Conservation (phyloP, 2,329 filamentous ascomycete genomes). For the Cladosporium sp. region DNA sequence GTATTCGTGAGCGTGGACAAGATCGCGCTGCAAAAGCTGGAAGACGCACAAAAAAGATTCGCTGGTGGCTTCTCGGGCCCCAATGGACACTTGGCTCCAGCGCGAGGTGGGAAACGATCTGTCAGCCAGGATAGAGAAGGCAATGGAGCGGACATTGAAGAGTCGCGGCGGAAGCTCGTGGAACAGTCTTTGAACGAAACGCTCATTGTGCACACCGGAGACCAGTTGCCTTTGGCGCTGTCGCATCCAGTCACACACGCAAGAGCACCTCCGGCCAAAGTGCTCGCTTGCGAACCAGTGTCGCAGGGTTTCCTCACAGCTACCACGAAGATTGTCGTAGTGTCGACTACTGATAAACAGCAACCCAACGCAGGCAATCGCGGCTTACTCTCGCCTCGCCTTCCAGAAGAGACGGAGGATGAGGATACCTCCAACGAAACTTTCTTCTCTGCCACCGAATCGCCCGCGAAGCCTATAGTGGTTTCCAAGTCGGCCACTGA, state of each 20-base stretch:
- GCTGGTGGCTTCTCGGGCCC: constrained; percentile 58
- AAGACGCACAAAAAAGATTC: constrained; percentile 81
- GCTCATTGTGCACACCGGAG: constrained; percentile 78
- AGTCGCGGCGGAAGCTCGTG: constrained; percentile 45
- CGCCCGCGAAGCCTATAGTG: constrained; percentile 40
- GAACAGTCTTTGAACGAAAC: constrained; percentile 72
- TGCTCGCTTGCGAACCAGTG: constrained; percentile 92
- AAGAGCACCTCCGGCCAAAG: constrained; percentile 78
- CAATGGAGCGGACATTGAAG: constrained; percentile 23
- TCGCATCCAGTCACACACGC: constrained; percentile 85
- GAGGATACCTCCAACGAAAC: constrained; percentile 87
- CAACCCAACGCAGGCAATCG: constrained; percentile 37
- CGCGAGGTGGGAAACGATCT: constrained; percentile 28
- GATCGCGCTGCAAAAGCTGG: constrained; percentile 73
- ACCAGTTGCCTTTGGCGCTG: constrained; percentile 76
- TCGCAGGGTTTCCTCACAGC: constrained; percentile 79
- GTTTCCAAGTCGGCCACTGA: constrained; percentile 39
- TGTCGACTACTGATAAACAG: constrained; percentile 63
- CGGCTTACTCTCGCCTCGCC: constrained; percentile 33
- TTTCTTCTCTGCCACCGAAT: constrained; percentile 87
- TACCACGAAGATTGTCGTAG: constrained; percentile 79
- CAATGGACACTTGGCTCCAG: constrained; percentile 28
- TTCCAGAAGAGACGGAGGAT: constrained; percentile 41
- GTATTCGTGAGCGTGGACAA: constrained; percentile 85
- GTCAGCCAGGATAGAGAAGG: constrained; percentile 22